Evolutionary conservation across 2,329 filamentous ascomycete genomes (phyloP), one percentile per base, ranked within the genome.

Genomic region (Pleochaeta shiraiana): DNA sequence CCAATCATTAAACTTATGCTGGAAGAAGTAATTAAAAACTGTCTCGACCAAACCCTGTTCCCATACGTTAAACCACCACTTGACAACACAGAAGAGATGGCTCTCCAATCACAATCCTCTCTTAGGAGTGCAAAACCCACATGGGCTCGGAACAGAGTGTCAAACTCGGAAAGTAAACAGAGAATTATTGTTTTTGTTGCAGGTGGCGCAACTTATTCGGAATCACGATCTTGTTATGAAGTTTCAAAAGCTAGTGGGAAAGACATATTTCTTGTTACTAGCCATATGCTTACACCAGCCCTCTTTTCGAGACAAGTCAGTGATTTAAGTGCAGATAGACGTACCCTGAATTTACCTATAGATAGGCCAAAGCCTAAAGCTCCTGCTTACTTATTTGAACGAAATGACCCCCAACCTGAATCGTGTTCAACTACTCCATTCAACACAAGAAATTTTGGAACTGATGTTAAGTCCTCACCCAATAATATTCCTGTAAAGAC

Each of bases 121-220:
- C 80, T 98, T 28, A 87, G 93, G 65, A 88, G 89, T 11, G 90
- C 90, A 19, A 95, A 95, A 71, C 93, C 92, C 1, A 95, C 91
- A 50, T 98, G 93, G 93, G 93, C 93, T 1, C 88, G 89, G 64
- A 86, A 88, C 11, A 85, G 90, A 53, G 81, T 86, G 57, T 82
- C 84, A 31, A 84, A 78, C 66, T 83, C 79, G 66, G 92, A 97
- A 73, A 95, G 91, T 68, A 83, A 87, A 64, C 93, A 98, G 73
- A 84, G 93, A 63, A 81, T 97, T 64, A 88, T 98, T 66, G 85
- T 97, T 19, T 97, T 95, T 73, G 86, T 97, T 81, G 93, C 92
- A 0, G 93, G 93, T 60, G 93, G 93, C 55, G 93, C 93, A 24
- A 97, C 93, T 0, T 95, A 92, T 73, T 90, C 89, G 4, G 93